phyloP scores from a whole-genome alignment of 1,284 basidiomycete species.

The Rhodotorula sp. region DNA sequence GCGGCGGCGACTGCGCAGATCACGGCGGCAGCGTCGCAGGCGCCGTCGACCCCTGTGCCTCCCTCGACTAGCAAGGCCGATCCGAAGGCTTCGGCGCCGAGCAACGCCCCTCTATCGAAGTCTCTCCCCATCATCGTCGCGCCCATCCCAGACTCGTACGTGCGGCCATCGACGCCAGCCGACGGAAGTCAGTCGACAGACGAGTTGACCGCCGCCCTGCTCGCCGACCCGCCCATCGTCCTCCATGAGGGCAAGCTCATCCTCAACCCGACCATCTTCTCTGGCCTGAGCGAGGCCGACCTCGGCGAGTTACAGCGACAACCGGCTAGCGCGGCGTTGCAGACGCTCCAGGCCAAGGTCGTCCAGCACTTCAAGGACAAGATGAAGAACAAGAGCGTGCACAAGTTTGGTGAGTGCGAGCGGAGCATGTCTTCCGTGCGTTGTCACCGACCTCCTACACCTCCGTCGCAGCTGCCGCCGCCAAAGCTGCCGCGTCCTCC shows the following conservation, averaged over 20 bases:
- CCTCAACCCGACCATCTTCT: slow-evolving; percentile 79
- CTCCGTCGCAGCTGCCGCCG: background rate
- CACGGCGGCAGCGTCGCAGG: background rate
- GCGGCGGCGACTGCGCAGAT: slow-evolving; percentile 4
- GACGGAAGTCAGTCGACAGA: slow-evolving; percentile 43
- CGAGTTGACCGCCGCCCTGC: slow-evolving; percentile 47
- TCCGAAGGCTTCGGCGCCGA: background rate
- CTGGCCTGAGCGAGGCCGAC: slow-evolving; percentile 69
- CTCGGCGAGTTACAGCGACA: slow-evolving; percentile 72
- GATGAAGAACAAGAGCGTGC: slow-evolving; percentile 49
- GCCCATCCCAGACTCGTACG: slow-evolving; percentile 55
- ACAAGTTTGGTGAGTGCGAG: slow-evolving; percentile 1
- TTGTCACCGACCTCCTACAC: background rate
- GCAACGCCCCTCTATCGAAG: slow-evolving; percentile 15
- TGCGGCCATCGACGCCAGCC: slow-evolving; percentile 46
- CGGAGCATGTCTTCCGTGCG: background rate
- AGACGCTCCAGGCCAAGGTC: slow-evolving; percentile 77
- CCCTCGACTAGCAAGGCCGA: background rate
- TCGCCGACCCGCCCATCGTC: slow-evolving; percentile 67
- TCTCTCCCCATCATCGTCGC: slow-evolving; percentile 63
- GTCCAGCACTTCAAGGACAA: slow-evolving; percentile 80
- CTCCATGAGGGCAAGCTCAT: slow-evolving; percentile 80
- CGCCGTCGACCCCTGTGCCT: slow-evolving; percentile 1
- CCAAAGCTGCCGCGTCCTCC: background rate
- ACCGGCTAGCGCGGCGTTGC: slow-evolving; percentile 77